These are phyloP conservation scores for Trypanosomatidae sp. DNA, from an alignment of 208 protist species.

Conservation along the genomic window DNA sequence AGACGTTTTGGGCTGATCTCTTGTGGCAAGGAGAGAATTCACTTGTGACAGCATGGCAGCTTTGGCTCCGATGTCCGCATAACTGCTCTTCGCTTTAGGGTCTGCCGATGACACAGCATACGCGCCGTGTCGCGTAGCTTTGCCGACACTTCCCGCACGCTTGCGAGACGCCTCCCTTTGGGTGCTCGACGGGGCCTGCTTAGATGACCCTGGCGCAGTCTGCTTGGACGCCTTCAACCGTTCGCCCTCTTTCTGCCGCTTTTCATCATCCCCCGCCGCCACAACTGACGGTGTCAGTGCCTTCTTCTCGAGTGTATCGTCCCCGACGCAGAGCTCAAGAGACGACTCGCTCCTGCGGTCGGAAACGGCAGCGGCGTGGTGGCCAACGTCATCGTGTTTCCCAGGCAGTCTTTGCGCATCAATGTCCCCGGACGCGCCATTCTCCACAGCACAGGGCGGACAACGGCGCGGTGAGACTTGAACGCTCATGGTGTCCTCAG, in stretches of 20 bases:
- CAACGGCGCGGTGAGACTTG: neutral
- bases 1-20: neutral
- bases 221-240: neutral
- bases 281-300: too few relatives aligned
- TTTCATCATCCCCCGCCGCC: neutral
- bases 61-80: neutral
- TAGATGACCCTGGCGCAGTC: neutral
- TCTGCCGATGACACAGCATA: neutral
- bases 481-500: neutral
- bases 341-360: constrained; percentile 10
- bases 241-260: neutral
- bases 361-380: constrained; percentile 1
- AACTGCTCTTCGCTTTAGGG: too few relatives aligned
- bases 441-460: neutral
- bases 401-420: neutral
- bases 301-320: constrained; percentile 1
- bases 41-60: neutral
- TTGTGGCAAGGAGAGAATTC: neutral
- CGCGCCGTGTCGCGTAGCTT: neutral
- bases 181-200: neutral
- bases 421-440: neutral
- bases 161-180: neutral
- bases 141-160: neutral
- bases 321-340: constrained; percentile 12
- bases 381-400: neutral